Percentiles rank a stretch among this genome's conserved stretches.
These are phyloP conservation scores for Trichoderma citrinoviride DNA, from an alignment of 2,329 filamentous ascomycete genomes.

Conservation along the genomic window DNA sequence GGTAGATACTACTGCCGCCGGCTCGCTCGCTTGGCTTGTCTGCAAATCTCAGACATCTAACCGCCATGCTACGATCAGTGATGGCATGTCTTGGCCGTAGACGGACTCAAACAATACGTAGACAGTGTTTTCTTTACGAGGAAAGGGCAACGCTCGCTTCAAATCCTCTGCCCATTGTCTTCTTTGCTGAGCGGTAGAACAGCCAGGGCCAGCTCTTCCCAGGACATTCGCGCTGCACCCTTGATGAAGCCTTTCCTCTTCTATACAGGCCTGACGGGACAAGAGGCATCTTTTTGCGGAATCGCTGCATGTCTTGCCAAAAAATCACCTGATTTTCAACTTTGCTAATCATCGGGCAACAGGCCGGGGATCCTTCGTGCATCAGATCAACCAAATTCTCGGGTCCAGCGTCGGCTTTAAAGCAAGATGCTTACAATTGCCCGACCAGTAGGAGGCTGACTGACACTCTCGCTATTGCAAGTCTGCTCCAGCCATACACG, in stretches of 20 bases:
- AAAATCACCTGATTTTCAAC: constrained; percentile 13
- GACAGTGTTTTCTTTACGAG: not conserved
- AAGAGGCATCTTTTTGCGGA: not conserved
- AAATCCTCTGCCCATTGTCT: not conserved
- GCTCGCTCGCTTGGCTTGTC: not conserved
- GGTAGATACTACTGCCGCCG: not conserved
- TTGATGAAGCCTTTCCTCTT: not conserved
- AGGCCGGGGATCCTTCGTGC: not conserved
- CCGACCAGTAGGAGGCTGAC: constrained; percentile 1
- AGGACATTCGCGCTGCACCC: not conserved
- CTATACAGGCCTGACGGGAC: not conserved
- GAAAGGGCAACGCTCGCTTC: not conserved
- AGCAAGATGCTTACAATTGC: constrained; percentile 20
- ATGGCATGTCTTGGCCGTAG: not conserved
- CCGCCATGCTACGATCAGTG: not conserved
- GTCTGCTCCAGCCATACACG: not conserved
- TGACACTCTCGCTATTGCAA: not conserved
- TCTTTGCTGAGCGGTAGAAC: not conserved
- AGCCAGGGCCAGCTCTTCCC: not conserved
- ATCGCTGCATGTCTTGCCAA: not conserved
- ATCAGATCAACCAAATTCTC: constrained; percentile 16
- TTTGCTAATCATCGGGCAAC: not conserved
- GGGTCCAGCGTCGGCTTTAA: constrained; percentile 12
- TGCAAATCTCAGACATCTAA: not conserved
- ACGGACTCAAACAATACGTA: not conserved